Evolutionary conservation across 441 rosid species (phyloP).

Genomic region (Jatropha podagrica): DNA sequence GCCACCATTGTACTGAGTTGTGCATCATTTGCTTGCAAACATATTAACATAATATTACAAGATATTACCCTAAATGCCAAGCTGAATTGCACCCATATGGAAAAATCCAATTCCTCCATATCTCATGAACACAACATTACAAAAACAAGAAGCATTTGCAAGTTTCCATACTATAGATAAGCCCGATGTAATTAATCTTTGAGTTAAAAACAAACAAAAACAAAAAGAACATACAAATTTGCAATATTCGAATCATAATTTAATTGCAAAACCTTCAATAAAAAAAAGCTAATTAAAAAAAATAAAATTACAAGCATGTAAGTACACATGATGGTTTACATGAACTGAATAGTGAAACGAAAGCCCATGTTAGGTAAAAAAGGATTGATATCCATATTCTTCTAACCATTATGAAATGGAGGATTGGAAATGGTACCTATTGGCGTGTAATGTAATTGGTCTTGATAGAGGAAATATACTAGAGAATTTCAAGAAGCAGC

Average conservation of each 20-base stretch:
- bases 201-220: too few species aligned
- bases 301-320: too few species aligned
- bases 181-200: too few species aligned
- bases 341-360: not conserved
- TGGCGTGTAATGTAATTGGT: slow-evolving; percentile 96
- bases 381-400: not conserved
- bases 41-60: slow-evolving; percentile 13
- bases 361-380: not conserved
- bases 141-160: too few species aligned
- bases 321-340: not conserved
- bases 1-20: slow-evolving; percentile 99
- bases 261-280: not conserved
- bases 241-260: not conserved
- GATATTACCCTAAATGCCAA: not conserved
- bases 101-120: not conserved
- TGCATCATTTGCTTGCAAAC: slow-evolving; percentile 84
- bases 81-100: not conserved
- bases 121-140: not conserved
- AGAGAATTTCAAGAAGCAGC: slow-evolving; percentile 83
- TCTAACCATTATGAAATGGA: not conserved
- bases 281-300: not conserved
- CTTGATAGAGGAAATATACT: slow-evolving; percentile 80
- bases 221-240: too few species aligned
- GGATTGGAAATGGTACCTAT: slow-evolving; percentile 50
- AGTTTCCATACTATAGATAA: too few species aligned